Evolutionary conservation across 768 basidiomycete species (phyloP).

Genomic region (Amanita jacksonii): DNA sequence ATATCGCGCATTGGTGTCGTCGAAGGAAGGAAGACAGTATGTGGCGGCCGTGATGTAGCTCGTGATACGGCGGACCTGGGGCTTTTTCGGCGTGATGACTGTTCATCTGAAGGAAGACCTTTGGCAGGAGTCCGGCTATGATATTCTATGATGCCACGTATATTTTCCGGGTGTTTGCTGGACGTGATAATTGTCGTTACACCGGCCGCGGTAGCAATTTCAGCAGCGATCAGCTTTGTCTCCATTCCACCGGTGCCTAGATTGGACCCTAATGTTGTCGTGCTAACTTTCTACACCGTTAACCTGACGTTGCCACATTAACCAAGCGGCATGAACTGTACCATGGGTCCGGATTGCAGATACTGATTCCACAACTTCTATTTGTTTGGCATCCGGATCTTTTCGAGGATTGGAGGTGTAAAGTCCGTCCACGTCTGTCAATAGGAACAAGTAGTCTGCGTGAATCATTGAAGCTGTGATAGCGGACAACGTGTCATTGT

Average conservation of each 20-base stretch:
- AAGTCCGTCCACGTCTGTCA: slow-evolving; percentile 94
- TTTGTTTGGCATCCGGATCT: slow-evolving; percentile 71
- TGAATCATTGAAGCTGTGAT: slow-evolving; percentile 97
- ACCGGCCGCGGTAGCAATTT: slow-evolving; percentile 92
- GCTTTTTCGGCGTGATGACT: slow-evolving; percentile 3
- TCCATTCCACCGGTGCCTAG: slow-evolving; percentile 99
- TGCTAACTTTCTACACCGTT: slow-evolving; percentile 57
- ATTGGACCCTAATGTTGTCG: slow-evolving; percentile 82
- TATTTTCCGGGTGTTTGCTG: slow-evolving; percentile 65
- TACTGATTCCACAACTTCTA: slow-evolving; percentile 79
- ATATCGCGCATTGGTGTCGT: slow-evolving; percentile 68
- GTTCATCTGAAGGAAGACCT: slow-evolving; percentile 4
- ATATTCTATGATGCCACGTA: slow-evolving; percentile 77
- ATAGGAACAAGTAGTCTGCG: slow-evolving; percentile 92
- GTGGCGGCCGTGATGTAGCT: slow-evolving; percentile 47
- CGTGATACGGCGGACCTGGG: background rate
- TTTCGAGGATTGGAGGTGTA: slow-evolving; percentile 95
- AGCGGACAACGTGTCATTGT: slow-evolving; percentile 96
- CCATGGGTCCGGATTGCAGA: slow-evolving; percentile 75
- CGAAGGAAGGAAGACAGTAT: slow-evolving; percentile 82
- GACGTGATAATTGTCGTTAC: slow-evolving; percentile 87
- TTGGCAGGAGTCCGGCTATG: slow-evolving; percentile 27
- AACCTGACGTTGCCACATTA: background rate
- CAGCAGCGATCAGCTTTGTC: slow-evolving; percentile 96
- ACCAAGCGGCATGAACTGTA: slow-evolving; percentile 19